A percentile compares a stretch with the other conserved stretches of the same genome.
Evolutionary conservation across 2,329 filamentous ascomycete species (phyloP).

Genomic region (Blastomyces emzantsi): DNA sequence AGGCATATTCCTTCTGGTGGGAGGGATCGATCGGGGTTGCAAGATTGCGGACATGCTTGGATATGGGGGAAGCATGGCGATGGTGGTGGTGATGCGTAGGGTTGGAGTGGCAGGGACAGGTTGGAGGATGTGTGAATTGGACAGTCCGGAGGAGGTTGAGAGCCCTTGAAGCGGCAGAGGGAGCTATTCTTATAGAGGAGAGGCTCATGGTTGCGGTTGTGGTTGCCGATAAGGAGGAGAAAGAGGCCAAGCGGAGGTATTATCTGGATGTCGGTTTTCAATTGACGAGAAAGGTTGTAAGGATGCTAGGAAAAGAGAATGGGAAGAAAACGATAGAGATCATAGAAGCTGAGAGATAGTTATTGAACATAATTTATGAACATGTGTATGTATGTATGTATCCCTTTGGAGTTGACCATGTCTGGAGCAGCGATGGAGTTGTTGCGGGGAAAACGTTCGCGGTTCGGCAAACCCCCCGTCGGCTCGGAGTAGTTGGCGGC

Average conservation of each 20-base stretch:
- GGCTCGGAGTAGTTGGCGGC: too few relatives aligned
- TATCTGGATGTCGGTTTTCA: neutral
- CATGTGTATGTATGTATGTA: too few relatives aligned
- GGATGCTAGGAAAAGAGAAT: too few relatives aligned
- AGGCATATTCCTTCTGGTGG: slow-evolving; percentile 88
- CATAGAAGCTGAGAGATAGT: too few relatives aligned
- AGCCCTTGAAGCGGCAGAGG: slow-evolving; percentile 39
- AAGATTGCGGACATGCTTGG: slow-evolving; percentile 51
- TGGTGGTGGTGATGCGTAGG: slow-evolving; percentile 68
- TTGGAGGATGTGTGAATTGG: slow-evolving; percentile 78
- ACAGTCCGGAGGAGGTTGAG: slow-evolving; percentile 70
- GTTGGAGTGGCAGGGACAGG: slow-evolving; percentile 88
- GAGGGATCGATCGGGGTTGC: slow-evolving; percentile 68
- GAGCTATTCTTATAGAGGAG: slow-evolving; percentile 37
- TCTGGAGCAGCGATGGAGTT: too few relatives aligned
- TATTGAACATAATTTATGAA: too few relatives aligned
- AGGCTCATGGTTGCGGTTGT: slow-evolving; percentile 25
- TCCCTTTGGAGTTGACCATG: too few relatives aligned
- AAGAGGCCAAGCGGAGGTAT: neutral
- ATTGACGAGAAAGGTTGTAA: neutral
- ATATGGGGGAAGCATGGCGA: slow-evolving; percentile 19
- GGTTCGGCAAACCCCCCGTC: too few relatives aligned
- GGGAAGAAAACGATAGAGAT: too few relatives aligned
- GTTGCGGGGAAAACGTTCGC: too few relatives aligned
- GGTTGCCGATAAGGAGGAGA: neutral